A percentile compares a stretch with the other conserved stretches of the same genome.
Conservation (phyloP, 1,284 basidiomycete species). For the Jaminaea rosea region DNA sequence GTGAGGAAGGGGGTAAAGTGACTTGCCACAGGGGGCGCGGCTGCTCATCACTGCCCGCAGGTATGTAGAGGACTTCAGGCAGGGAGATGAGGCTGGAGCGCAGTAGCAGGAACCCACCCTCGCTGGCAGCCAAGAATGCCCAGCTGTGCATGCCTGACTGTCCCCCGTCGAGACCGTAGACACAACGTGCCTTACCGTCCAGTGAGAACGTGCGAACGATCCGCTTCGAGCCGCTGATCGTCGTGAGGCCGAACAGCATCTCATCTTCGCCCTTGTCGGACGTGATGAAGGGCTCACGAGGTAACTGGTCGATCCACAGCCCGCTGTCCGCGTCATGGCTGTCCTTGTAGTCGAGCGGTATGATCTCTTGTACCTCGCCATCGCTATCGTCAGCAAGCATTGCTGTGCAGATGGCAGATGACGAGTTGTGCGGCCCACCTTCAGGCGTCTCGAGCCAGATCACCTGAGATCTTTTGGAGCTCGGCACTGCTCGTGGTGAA, state of each 20-base stretch:
- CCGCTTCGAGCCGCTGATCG: slow-evolving; percentile 50
- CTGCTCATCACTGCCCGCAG: too few species aligned
- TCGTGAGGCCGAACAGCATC: slow-evolving; percentile 51
- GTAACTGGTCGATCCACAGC: slow-evolving; percentile 56
- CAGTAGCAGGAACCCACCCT: too few species aligned
- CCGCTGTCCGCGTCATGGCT: slow-evolving; percentile 46
- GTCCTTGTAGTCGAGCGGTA: background rate
- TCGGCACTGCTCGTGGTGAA: slow-evolving; percentile 53
- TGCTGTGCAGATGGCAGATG: slow-evolving; percentile 50
- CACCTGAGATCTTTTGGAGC: slow-evolving; percentile 40
- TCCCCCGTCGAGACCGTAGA: too few species aligned
- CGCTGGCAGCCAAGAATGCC: too few species aligned
- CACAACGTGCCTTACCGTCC: background rate
- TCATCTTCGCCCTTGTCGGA: slow-evolving; percentile 10
- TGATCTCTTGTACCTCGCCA: background rate
- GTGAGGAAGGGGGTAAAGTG: too few species aligned
- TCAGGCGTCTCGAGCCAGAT: slow-evolving; percentile 56
- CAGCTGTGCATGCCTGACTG: background rate
- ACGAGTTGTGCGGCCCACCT: slow-evolving; percentile 59
- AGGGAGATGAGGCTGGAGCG: too few species aligned
- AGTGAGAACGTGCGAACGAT: background rate
- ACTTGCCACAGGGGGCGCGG: too few species aligned
- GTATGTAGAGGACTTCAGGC: too few species aligned
- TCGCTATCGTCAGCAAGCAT: background rate
- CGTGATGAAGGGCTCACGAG: slow-evolving; percentile 51